Evolutionary conservation across 2,329 filamentous ascomycete genomes (phyloP).

Genomic region (Hypoxylon sp.): DNA sequence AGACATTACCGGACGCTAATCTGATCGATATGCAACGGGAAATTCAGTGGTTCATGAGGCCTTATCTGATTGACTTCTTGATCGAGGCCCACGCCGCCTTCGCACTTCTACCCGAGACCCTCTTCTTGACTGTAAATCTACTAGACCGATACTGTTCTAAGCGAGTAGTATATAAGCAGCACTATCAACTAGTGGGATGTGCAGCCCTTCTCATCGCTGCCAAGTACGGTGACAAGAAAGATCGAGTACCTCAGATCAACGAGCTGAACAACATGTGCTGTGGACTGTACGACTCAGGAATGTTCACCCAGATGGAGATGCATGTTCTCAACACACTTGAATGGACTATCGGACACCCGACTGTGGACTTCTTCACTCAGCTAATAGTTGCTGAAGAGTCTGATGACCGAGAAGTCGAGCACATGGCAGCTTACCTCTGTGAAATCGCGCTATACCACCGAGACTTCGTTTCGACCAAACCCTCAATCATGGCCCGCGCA

Average conservation of each 20-base stretch:
- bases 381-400: conserved; percentile 85
- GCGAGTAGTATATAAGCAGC: conserved; percentile 97
- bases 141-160: conserved; percentile 98
- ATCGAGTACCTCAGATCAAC: conserved; percentile 95
- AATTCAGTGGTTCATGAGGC: conserved; percentile 99
- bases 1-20: conserved; percentile 94
- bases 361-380: conserved; percentile 93
- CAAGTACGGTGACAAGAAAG: conserved; percentile 99
- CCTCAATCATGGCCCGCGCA: conserved; percentile 90
- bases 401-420: conserved; percentile 88
- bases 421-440: conserved; percentile 94
- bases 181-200: conserved; percentile 98
- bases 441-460: conserved; percentile 97
- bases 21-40: conserved; percentile 99
- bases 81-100: conserved; percentile 98
- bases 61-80: conserved; percentile 97
- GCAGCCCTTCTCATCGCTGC: conserved; percentile 95
- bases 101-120: conserved; percentile 90
- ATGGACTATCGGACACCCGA: conserved; percentile 96
- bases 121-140: conserved; percentile 96
- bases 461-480: conserved; percentile 93
- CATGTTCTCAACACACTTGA: conserved; percentile 97
- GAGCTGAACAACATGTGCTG: conserved; percentile 99
- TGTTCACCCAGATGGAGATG: conserved; percentile 99
- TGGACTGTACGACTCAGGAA: conserved; percentile 96